phyloP scores from a whole-genome alignment of 78 protist species.

The Dictyostelium intermedium region DNA sequence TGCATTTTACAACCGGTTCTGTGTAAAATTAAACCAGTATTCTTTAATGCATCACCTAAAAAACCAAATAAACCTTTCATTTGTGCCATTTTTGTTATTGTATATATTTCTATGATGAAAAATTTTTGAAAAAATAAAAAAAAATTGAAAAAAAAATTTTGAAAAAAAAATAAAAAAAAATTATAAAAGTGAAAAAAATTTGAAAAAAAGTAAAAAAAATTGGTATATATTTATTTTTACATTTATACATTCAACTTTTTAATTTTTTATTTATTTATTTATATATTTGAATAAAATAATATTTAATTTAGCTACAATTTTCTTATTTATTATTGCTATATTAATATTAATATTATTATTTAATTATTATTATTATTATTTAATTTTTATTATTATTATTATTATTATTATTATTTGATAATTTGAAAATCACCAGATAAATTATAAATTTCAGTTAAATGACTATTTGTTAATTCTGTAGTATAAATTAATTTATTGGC shows the following conservation, averaged over 20 bases:
- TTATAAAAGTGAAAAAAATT: no score
- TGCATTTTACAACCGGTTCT: constrained; percentile 40
- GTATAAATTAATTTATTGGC: not conserved
- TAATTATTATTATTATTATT: not conserved
- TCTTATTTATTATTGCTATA: no score
- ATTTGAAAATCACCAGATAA: constrained; percentile 57
- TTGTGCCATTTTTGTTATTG: not conserved
- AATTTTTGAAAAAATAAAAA: not conserved
- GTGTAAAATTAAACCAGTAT: constrained; percentile 23
- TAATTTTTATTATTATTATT: no score
- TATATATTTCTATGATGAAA: not conserved
- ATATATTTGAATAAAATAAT: no score
- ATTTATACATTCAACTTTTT: no score
- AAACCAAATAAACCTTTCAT: not conserved
- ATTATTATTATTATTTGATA: constrained; percentile 15
- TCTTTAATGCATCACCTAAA: constrained; percentile 27
- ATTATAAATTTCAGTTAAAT: not conserved
- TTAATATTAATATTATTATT: no score
- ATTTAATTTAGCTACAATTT: no score
- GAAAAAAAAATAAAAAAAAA: no score
- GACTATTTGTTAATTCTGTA: not conserved
- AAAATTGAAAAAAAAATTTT: not conserved
- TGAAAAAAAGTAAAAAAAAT: no score
- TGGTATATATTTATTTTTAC: no score
- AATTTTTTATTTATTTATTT: no score